Evolutionary conservation across 2,329 filamentous ascomycete genomes (phyloP).

Genomic region (Didymellaceae sp.): DNA sequence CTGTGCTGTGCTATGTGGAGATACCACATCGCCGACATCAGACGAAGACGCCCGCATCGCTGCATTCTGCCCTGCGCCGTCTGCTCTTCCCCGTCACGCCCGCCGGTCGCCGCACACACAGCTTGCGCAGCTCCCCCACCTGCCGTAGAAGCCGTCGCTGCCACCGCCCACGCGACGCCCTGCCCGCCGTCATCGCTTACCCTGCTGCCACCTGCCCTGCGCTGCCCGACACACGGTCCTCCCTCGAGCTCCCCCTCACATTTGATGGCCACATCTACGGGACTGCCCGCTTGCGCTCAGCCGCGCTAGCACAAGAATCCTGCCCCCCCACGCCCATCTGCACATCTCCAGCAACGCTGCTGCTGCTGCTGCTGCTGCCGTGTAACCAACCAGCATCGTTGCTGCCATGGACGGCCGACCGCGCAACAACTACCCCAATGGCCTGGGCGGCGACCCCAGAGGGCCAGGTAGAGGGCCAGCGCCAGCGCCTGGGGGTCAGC

Average conservation of each 20-base stretch:
- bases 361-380: slow-evolving; percentile 5
- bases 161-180: slow-evolving; percentile 1
- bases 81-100: background rate
- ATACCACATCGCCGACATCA: slow-evolving; percentile 22
- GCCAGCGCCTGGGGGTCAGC: slow-evolving; percentile 25
- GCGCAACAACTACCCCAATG: slow-evolving; percentile 42
- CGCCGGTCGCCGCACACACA: background rate
- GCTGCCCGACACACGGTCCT: slow-evolving; percentile 21
- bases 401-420: slow-evolving; percentile 43
- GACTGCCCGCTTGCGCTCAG: slow-evolving; percentile 23
- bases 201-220: background rate
- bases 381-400: slow-evolving; percentile 10
- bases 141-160: background rate
- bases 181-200: background rate
- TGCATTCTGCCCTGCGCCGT: slow-evolving; percentile 15
- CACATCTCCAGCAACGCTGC: no score
- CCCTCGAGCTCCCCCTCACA: slow-evolving; percentile 21
- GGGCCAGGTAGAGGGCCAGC: slow-evolving; percentile 32
- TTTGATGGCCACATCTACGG: slow-evolving; percentile 30
- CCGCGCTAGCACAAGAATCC: slow-evolving; percentile 12
- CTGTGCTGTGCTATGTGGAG: no score
- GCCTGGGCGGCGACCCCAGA: slow-evolving; percentile 31
- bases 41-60: slow-evolving; percentile 22
- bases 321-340: background rate
- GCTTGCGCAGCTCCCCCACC: background rate